These are phyloP conservation scores for Brettanomyces bruxellensis DNA, from an alignment of 805 yeast species.

Conservation along the genomic window DNA sequence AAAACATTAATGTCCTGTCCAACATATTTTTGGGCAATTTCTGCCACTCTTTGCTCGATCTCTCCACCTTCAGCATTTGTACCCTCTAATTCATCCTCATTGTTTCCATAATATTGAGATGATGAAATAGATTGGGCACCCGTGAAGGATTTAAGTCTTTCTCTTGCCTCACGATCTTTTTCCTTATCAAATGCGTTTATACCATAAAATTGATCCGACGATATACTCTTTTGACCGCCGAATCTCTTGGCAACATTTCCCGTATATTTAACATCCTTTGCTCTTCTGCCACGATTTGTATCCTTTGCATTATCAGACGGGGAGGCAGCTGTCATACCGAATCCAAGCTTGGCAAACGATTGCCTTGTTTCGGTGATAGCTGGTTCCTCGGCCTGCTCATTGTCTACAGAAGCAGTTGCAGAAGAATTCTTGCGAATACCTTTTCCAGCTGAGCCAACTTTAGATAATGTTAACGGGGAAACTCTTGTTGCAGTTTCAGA, in stretches of 20 bases:
- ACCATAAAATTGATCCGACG: constrained; percentile 92
- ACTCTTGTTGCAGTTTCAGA: constrained; percentile 7
- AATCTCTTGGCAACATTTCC: constrained; percentile 71
- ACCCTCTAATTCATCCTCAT: constrained; percentile 11
- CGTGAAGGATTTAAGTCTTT: constrained; percentile 71
- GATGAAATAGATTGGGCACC: constrained; percentile 92
- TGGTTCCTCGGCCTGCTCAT: constrained; percentile 11
- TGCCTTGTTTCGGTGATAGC: constrained; percentile 46
- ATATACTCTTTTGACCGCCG: constrained; percentile 87
- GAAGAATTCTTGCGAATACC: neutral
- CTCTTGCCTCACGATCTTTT: constrained; percentile 69
- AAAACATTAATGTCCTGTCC: constrained; percentile 82
- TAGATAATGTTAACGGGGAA: constrained; percentile 9
- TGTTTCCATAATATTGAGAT: constrained; percentile 82
- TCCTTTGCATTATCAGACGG: constrained; percentile 2
- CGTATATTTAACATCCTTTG: constrained; percentile 41
- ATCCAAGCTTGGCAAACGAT: constrained; percentile 74
- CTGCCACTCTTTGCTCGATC: constrained; percentile 44
- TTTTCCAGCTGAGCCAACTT: constrained; percentile 1
- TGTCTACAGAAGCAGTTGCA: constrained; percentile 3
- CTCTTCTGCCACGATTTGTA: constrained; percentile 13
- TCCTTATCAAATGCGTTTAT: constrained; percentile 74
- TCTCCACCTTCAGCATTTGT: constrained; percentile 24
- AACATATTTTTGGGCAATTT: constrained; percentile 58
- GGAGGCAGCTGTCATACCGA: constrained; percentile 71